Evolutionary conservation across 331 rosid species (phyloP), one percentile per base, ranked within the genome.

Genomic region (Malus hybrid): DNA sequence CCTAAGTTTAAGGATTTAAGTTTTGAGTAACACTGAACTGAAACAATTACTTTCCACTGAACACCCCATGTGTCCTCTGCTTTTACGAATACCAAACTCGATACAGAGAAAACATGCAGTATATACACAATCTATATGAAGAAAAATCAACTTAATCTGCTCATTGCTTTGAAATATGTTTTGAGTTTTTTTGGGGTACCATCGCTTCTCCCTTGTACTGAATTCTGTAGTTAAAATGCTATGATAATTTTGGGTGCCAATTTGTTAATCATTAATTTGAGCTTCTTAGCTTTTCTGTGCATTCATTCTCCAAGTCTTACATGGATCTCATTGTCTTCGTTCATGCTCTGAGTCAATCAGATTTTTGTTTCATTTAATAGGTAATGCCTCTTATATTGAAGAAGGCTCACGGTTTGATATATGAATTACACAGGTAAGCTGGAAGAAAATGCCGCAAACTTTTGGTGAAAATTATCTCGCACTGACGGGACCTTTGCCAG

Each of bases 401-500:
- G 55, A 77, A 75, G 75, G 70, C 72, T 86, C 64, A 71, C 29
- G 13, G 28, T 81, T 72, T 76, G 73, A 69, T 48, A 83, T 74
- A 75, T 76, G 76, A 63, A 60, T 77, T 70, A 57, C 46, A 31
- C 96, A 91, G 98, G n/a, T 91, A 69, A 86, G 83, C 84, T 94
- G 96, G 99, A 92, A 94, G 89, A 90, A 83, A 79, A 39, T 90
- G 88, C 80, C 86, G 20, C 85, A 76, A 67, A 81, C 61, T 73
- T 70, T 54, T 42, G 97, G 99, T 73, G 92, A 67, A 77, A 94
- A 90, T 83, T 87, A 82, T 76, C 87, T 91, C 85, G 96, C 96
- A 77, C 72, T 94, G 57, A 91, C 97, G 2, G 99, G 97, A 81
- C 83, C 96, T 52, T 84, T 86, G 60, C 97, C 96, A 31, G 93